Evolutionary conservation across 2,329 filamentous ascomycete species (phyloP).

Genomic region (Calonectria hawksworthii): DNA sequence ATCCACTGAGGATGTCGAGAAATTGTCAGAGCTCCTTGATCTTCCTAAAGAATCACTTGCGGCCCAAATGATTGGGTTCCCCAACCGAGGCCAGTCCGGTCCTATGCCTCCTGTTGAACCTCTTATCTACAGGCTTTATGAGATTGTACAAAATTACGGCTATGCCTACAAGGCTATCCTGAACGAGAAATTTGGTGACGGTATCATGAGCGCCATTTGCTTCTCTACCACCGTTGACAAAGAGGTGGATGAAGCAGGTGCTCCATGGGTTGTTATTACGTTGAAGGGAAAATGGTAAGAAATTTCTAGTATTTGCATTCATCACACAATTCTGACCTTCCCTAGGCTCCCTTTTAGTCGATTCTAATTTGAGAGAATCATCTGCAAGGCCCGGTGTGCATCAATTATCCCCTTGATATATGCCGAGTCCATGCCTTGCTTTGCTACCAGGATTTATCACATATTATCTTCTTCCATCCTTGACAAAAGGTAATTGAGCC

Average conservation of each 20-base stretch:
- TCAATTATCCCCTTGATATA: neutral
- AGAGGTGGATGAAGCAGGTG: constrained; percentile 87
- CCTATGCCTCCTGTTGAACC: constrained; percentile 56
- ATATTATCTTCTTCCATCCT: neutral
- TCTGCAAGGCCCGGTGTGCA: neutral
- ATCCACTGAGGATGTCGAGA: constrained; percentile 75
- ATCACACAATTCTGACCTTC: constrained; percentile 10
- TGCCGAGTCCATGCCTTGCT: neutral
- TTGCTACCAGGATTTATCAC: neutral
- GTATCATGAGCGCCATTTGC: constrained; percentile 96
- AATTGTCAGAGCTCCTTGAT: constrained; percentile 75
- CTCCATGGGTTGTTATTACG: constrained; percentile 88
- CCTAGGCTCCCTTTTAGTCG: constrained; percentile 51
- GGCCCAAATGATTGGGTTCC: constrained; percentile 78
- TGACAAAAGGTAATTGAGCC: neutral
- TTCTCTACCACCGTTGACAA: constrained; percentile 95
- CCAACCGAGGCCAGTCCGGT: constrained; percentile 80
- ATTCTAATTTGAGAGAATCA: constrained; percentile 36
- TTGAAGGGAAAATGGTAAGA: constrained; percentile 85
- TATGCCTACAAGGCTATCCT: constrained; percentile 95
- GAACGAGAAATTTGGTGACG: constrained; percentile 95
- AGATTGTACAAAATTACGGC: constrained; percentile 97
- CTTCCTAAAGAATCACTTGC: constrained; percentile 70
- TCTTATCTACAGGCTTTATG: constrained; percentile 87
- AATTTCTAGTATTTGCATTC: neutral